A percentile compares a stretch with the other conserved stretches of the same genome.
Conservation (phyloP, 2,329 filamentous ascomycete genomes). For the Calonectria pteridis region DNA sequence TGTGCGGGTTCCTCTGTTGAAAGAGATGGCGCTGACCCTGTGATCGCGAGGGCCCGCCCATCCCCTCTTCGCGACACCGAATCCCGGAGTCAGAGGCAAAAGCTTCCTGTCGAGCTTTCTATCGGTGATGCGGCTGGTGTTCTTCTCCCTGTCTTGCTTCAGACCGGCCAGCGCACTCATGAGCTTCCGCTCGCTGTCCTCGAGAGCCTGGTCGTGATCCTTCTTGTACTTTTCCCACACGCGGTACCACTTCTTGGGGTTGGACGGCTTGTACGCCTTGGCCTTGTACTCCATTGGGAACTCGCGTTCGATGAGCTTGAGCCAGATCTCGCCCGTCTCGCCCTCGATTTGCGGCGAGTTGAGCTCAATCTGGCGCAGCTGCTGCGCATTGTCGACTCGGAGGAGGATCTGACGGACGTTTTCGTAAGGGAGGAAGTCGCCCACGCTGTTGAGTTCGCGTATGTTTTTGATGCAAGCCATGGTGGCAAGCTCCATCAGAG, state of each 20-base stretch:
- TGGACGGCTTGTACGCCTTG: constrained; percentile 73
- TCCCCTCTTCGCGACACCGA: constrained; percentile 47
- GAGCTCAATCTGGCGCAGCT: constrained; percentile 80
- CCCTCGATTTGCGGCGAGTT: constrained; percentile 82
- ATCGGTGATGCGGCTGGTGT: constrained; percentile 69
- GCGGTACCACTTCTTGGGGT: constrained; percentile 80
- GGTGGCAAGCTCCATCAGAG: constrained; percentile 65
- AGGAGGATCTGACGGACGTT: constrained; percentile 74
- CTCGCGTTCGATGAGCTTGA: constrained; percentile 81
- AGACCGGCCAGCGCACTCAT: constrained; percentile 69
- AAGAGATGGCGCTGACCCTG: constrained; percentile 54
- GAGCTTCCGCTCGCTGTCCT: constrained; percentile 71
- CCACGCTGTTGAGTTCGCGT: constrained; percentile 74
- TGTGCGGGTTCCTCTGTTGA: constrained; percentile 63
- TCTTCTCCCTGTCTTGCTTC: constrained; percentile 68
- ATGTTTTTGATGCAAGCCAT: constrained; percentile 66
- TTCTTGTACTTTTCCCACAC: constrained; percentile 79
- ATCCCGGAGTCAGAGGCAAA: constrained; percentile 56
- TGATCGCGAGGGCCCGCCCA: constrained; percentile 45
- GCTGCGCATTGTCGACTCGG: constrained; percentile 78
- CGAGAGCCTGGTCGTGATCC: constrained; percentile 68
- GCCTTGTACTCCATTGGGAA: constrained; percentile 74
- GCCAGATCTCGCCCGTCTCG: constrained; percentile 80
- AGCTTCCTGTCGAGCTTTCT: constrained; percentile 57
- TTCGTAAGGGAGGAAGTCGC: constrained; percentile 76